Conservation (phyloP, 2,329 filamentous ascomycete genomes). For the Coniochaeta prunicola region DNA sequence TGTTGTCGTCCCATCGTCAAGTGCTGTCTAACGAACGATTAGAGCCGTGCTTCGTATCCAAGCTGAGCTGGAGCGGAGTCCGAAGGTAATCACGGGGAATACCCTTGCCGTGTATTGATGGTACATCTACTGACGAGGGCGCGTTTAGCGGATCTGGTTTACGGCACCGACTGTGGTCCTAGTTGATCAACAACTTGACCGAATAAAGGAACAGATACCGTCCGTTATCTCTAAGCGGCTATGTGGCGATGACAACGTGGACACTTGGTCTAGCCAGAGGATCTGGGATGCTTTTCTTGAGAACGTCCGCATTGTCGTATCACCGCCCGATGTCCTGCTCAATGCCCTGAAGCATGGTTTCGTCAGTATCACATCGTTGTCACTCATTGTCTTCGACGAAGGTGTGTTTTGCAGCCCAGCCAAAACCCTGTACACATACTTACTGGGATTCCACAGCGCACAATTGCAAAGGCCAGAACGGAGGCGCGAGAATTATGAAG, state of each 20-base stretch:
- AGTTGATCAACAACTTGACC: conserved; percentile 57
- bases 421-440: not conserved
- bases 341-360: conserved; percentile 73
- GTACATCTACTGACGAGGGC: not conserved
- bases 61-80: conserved; percentile 50
- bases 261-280: conserved; percentile 61
- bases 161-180: conserved; percentile 62
- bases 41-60: conserved; percentile 64
- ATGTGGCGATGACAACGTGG: conserved; percentile 60
- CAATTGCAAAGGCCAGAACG: conserved; percentile 58
- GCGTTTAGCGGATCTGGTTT: conserved; percentile 61
- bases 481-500: conserved; percentile 65
- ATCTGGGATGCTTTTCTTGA: conserved; percentile 62
- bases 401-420: conserved; percentile 35
- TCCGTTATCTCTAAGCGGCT: conserved; percentile 54
- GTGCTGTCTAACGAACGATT: conserved; percentile 10
- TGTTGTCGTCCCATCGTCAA: not conserved
- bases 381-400: conserved; percentile 78
- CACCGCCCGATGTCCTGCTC: conserved; percentile 66
- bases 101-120: not conserved
- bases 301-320: conserved; percentile 65
- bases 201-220: conserved; percentile 53
- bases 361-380: conserved; percentile 53
- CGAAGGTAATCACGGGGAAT: conserved; percentile 38
- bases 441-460: conserved; percentile 49